These are phyloP conservation scores for Myriosclerotinia duriaeana DNA, from an alignment of 2,329 filamentous ascomycete species.

Conservation along the genomic window DNA sequence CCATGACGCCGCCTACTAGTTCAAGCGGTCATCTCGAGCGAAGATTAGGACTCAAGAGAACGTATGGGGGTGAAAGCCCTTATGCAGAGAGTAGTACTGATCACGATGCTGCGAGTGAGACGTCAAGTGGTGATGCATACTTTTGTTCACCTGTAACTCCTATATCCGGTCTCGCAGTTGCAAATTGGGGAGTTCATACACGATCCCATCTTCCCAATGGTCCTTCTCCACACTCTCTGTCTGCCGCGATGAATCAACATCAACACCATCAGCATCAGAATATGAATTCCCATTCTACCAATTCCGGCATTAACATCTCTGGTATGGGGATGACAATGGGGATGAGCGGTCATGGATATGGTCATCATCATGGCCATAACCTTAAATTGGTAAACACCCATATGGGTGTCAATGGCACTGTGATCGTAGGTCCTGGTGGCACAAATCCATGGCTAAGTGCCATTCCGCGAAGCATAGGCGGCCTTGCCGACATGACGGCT, in stretches of 20 bases:
- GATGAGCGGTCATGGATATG: background rate
- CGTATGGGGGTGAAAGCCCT: constrained; percentile 42
- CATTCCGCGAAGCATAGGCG: constrained; percentile 43
- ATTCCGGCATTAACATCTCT: constrained; percentile 32
- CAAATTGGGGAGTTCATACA: background rate
- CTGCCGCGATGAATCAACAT: constrained; percentile 17
- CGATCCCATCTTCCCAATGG: constrained; percentile 8
- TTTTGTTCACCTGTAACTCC: constrained; percentile 36
- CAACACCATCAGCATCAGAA: constrained; percentile 38
- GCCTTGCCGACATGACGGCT: constrained; percentile 24
- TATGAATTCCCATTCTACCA: constrained; percentile 29
- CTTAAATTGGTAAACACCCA: constrained; percentile 9
- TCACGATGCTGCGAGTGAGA: constrained; percentile 39
- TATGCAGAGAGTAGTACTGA: constrained; percentile 47
- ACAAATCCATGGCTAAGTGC: constrained; percentile 48
- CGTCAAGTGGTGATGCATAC: constrained; percentile 33
- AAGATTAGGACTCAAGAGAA: constrained; percentile 40
- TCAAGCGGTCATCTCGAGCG: constrained; percentile 27
- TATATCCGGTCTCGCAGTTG: background rate
- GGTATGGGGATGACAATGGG: background rate
- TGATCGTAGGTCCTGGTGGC: constrained; percentile 6
- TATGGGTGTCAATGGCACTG: background rate
- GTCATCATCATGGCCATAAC: constrained; percentile 4
- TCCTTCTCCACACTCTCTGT: constrained; percentile 9
- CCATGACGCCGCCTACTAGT: constrained; percentile 30